Conservation (phyloP, 2,329 filamentous ascomycete species). For the Paramyrothecium sp. region DNA sequence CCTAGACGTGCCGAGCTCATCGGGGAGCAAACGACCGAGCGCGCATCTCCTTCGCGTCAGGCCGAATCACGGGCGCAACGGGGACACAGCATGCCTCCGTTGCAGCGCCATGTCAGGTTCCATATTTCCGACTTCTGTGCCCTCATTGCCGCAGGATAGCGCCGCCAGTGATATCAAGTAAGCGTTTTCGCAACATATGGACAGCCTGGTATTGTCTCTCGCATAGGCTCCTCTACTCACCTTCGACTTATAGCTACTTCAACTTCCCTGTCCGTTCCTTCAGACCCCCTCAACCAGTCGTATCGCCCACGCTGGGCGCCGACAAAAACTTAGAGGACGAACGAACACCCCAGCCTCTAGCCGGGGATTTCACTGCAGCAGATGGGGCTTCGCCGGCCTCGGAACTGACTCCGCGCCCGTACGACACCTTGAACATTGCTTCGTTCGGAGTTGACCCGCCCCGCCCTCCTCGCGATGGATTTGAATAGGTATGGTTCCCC, state of each 20-base stretch:
- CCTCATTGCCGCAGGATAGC: constrained; percentile 11
- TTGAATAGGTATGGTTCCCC: constrained; percentile 64
- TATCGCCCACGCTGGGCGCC: constrained; percentile 5
- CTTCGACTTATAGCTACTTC: constrained; percentile 25
- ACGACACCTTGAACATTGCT: constrained; percentile 3
- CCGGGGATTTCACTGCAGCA: neutral
- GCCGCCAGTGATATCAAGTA: constrained; percentile 22
- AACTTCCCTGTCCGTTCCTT: constrained; percentile 19
- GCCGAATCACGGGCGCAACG: no score
- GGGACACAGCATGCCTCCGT: no score
- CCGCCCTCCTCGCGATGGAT: constrained; percentile 50
- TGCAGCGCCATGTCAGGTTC: neutral
- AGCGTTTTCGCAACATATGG: neutral
- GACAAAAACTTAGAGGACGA: neutral
- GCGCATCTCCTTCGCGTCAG: no score
- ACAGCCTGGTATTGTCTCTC: neutral
- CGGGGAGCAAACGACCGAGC: no score
- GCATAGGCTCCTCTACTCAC: neutral
- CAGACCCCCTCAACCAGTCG: constrained; percentile 12
- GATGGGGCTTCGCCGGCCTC: neutral
- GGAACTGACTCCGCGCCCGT: neutral
- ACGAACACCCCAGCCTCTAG: neutral
- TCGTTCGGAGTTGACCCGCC: constrained; percentile 48
- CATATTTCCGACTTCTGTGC: constrained; percentile 14
- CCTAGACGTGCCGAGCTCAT: no score